Conservation (phyloP, 495 filamentous ascomycete species). For the Elaphomyces granulatus region DNA sequence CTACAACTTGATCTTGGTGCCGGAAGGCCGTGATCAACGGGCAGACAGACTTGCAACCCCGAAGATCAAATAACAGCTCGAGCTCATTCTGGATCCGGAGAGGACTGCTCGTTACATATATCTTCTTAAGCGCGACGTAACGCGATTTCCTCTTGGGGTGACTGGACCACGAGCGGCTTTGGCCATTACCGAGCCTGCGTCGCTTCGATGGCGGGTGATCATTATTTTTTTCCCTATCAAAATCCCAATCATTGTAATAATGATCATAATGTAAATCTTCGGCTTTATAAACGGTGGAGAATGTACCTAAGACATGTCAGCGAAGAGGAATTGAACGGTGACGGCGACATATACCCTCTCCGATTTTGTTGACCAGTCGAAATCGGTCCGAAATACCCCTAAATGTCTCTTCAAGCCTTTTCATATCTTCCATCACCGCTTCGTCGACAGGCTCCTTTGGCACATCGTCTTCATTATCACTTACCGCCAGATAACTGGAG, state of each 20-base stretch:
- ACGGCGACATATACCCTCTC: conserved; percentile 77
- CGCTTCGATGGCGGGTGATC: conserved; percentile 41
- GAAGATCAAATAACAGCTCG: conserved; percentile 84
- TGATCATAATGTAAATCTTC: conserved; percentile 82
- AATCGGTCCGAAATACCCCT: conserved; percentile 68
- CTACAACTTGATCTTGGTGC: conserved; percentile 84
- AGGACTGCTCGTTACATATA: conserved; percentile 94
- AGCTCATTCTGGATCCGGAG: conserved; percentile 91
- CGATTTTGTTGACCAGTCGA: conserved; percentile 89
- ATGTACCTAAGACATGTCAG: conserved; percentile 51
- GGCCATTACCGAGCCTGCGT: conserved; percentile 22
- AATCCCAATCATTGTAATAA: conserved; percentile 80
- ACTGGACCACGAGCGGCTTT: conserved; percentile 12
- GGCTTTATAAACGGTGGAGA: conserved; percentile 97
- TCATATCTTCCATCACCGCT: conserved; percentile 71
- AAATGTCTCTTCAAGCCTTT: conserved; percentile 65
- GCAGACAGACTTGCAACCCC: conserved; percentile 68
- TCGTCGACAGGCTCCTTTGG: conserved; percentile 53
- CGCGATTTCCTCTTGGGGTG: conserved; percentile 34
- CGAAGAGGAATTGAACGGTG: not conserved
- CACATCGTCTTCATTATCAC: conserved; percentile 34
- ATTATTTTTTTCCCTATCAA: conserved; percentile 42
- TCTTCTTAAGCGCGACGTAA: conserved; percentile 96
- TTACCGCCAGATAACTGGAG: conserved; percentile 14
- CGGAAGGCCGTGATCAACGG: conserved; percentile 94